A percentile compares a stretch with the other conserved stretches of the same genome.
Conservation (phyloP, 1,139 yeast species). For the Kluyveromyces sp. region DNA sequence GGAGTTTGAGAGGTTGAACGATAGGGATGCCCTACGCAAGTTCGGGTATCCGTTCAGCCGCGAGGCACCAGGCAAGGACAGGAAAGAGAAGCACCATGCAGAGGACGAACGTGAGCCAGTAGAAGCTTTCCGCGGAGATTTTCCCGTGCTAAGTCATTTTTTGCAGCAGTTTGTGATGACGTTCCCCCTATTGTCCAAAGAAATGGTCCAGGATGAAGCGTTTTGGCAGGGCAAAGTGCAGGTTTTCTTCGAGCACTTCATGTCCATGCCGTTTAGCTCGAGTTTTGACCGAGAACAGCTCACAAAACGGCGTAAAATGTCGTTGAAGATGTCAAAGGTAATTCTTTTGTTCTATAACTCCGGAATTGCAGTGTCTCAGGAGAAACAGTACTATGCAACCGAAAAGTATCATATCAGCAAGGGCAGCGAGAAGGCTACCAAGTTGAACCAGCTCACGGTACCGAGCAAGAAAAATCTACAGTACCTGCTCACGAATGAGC, state of each 20-base stretch:
- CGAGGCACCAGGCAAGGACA: constrained; percentile 20
- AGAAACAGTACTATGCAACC: constrained; percentile 42
- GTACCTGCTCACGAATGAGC: constrained; percentile 39
- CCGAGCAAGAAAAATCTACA: constrained; percentile 51
- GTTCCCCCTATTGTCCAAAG: constrained; percentile 64
- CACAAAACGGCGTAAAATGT: constrained; percentile 65
- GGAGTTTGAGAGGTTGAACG: constrained; percentile 55
- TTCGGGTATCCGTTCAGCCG: constrained; percentile 68
- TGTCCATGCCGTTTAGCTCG: constrained; percentile 59
- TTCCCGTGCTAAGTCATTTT: constrained; percentile 65
- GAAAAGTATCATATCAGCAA: constrained; percentile 26
- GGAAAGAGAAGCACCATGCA: too few species aligned
- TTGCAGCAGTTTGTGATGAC: constrained; percentile 54
- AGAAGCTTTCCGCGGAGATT: constrained; percentile 29
- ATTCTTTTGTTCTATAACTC: constrained; percentile 67
- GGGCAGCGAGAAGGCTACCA: constrained; percentile 24
- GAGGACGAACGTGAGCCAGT: constrained; percentile 11
- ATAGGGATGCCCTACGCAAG: constrained; percentile 50
- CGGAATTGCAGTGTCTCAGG: constrained; percentile 58
- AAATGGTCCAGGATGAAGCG: constrained; percentile 39
- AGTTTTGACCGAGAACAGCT: constrained; percentile 65
- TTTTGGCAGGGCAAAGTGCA: constrained; percentile 81
- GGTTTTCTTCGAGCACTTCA: constrained; percentile 71
- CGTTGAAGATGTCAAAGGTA: constrained; percentile 52
- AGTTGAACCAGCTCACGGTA: constrained; percentile 37